These are phyloP conservation scores for Colletotrichum abscissum DNA, from an alignment of 2,329 filamentous ascomycete genomes.

Conservation along the genomic window DNA sequence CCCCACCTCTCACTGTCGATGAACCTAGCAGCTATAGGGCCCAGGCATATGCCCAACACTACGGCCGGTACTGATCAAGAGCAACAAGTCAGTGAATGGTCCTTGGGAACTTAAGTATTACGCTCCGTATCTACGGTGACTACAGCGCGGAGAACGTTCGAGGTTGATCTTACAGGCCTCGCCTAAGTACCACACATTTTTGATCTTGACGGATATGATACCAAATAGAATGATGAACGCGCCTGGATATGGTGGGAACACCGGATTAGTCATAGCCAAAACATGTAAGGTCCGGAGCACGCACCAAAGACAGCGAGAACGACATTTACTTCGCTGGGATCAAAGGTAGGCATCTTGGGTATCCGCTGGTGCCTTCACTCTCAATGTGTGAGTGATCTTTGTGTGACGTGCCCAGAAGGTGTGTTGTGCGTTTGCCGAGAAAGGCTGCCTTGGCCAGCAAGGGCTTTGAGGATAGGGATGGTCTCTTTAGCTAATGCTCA, in stretches of 20 bases:
- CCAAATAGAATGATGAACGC: conserved; percentile 61
- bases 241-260: conserved; percentile 43
- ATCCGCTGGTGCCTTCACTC: conserved; percentile 8
- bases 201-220: conserved; percentile 63
- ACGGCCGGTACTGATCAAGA: conserved; percentile 62
- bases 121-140: neutral
- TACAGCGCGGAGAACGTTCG: neutral
- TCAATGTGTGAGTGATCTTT: neutral
- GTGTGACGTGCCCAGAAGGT: conserved; percentile 2
- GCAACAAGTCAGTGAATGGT: conserved; percentile 2
- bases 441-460: conserved; percentile 30
- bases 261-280: conserved; percentile 1
- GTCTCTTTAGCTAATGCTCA: conserved; percentile 17
- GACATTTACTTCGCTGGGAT: conserved; percentile 56
- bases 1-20: conserved; percentile 57
- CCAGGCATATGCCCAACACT: conserved; percentile 63
- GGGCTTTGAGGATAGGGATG: conserved; percentile 4
- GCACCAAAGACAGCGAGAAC: conserved; percentile 58
- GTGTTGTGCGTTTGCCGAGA: conserved; percentile 20
- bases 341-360: conserved; percentile 39
- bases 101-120: too few relatives aligned
- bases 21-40: conserved; percentile 65
- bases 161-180: conserved; percentile 58
- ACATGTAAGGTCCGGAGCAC: conserved; percentile 27
- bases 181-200: conserved; percentile 64